Percentiles rank a stretch among this genome's conserved stretches.
Evolutionary conservation across 192 early-diverging fungal species (phyloP).

Genomic region (Umbelopsis isabellina): DNA sequence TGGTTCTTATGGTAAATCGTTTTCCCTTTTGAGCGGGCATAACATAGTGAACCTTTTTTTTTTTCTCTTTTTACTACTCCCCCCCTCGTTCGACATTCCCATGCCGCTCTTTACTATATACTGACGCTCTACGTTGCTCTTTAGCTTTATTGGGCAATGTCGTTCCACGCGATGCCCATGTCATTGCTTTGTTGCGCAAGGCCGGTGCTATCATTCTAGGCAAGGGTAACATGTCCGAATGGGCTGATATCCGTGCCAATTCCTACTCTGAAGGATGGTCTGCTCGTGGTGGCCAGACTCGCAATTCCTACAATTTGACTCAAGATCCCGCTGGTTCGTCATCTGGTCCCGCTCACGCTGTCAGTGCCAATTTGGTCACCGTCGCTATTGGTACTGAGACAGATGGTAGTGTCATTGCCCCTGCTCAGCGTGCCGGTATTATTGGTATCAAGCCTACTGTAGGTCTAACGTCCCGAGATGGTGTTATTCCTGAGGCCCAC

Average conservation of each 20-base stretch:
- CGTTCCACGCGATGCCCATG: conserved; percentile 36
- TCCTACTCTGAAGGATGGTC: conserved; percentile 22
- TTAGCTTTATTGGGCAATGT: conserved; percentile 30
- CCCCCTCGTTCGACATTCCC: not conserved
- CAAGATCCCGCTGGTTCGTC: conserved; percentile 31
- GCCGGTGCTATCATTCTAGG: conserved; percentile 40
- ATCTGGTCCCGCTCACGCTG: conserved; percentile 31
- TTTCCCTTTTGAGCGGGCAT: not conserved
- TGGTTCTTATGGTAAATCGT: conserved; percentile 28
- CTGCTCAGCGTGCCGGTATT: conserved; percentile 61
- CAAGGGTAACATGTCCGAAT: conserved; percentile 20
- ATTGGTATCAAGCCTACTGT: conserved; percentile 67
- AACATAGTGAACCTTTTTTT: too few species aligned
- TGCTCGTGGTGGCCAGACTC: conserved; percentile 18
- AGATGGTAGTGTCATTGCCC: conserved; percentile 57
- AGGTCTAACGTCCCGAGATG: conserved; percentile 53
- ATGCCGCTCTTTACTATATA: not conserved
- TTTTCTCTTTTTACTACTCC: not conserved
- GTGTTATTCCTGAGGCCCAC: conserved; percentile 55
- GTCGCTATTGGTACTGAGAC: conserved; percentile 62
- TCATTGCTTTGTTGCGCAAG: conserved; percentile 33
- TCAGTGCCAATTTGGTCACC: conserved; percentile 23
- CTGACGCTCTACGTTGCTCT: not conserved
- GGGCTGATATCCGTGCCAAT: conserved; percentile 19
- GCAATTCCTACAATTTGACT: conserved; percentile 25